Percentiles rank a stretch among this genome's conserved stretches.
Conservation (phyloP, 1,284 basidiomycete species). For the Moniliella sp. region DNA sequence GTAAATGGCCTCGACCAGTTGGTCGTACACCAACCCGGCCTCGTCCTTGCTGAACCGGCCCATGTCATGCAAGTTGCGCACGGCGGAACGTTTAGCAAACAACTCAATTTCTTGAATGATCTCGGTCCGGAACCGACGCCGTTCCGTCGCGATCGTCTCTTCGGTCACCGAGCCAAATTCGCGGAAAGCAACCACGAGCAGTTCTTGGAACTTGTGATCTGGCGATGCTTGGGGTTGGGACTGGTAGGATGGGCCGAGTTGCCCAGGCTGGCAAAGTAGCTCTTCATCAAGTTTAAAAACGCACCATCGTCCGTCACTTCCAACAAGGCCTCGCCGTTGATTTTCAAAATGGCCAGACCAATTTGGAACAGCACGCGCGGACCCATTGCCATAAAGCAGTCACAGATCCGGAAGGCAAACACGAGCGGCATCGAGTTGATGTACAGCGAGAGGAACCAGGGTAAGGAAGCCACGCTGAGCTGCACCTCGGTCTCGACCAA, state of each 20-base stretch:
- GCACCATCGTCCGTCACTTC: slow-evolving; percentile 88
- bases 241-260: slow-evolving; percentile 83
- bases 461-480: slow-evolving; percentile 80
- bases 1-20: slow-evolving; percentile 30
- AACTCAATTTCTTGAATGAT: slow-evolving; percentile 81
- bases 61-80: slow-evolving; percentile 64
- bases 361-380: slow-evolving; percentile 95
- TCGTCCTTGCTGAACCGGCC: slow-evolving; percentile 72
- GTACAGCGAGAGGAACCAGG: slow-evolving; percentile 75
- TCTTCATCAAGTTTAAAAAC: slow-evolving; percentile 49
- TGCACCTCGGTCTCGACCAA: slow-evolving; percentile 81
- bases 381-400: slow-evolving; percentile 98
- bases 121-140: slow-evolving; percentile 65
- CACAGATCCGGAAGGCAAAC: slow-evolving; percentile 91
- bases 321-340: slow-evolving; percentile 84
- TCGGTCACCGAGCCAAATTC: slow-evolving; percentile 91
- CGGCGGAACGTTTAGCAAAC: slow-evolving; percentile 79
- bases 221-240: slow-evolving; percentile 63
- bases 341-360: slow-evolving; percentile 79
- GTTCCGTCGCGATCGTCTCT: slow-evolving; percentile 72
- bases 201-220: slow-evolving; percentile 96
- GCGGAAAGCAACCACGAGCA: slow-evolving; percentile 41
- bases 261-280: slow-evolving; percentile 78
- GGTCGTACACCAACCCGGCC: slow-evolving; percentile 36
- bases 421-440: slow-evolving; percentile 99